These are phyloP conservation scores for Geotrichum citri-aurantii DNA, from an alignment of 1,139 yeast genomes.

Conservation along the genomic window DNA sequence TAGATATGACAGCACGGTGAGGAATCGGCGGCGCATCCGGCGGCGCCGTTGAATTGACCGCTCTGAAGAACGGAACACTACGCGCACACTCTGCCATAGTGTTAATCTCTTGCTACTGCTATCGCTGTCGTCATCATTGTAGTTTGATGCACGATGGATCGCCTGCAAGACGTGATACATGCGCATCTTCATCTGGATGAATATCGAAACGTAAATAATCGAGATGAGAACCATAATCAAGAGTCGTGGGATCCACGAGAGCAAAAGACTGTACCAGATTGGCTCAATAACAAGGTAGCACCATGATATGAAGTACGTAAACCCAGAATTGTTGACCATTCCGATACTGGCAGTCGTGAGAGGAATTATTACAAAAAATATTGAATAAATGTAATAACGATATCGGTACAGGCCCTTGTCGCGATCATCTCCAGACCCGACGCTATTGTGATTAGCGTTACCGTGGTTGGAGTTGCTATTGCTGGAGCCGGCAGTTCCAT, in stretches of 20 bases:
- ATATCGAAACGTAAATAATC: conserved; percentile 60
- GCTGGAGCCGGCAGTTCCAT: background rate
- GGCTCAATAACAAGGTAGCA: conserved; percentile 71
- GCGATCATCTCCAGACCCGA: conserved; percentile 39
- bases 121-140: background rate
- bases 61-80: background rate
- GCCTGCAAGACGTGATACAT: conserved; percentile 12
- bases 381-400: conserved; percentile 47
- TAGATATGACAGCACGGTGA: conserved; percentile 4
- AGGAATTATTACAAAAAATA: conserved; percentile 54
- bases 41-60: background rate
- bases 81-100: background rate
- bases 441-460: conserved; percentile 16
- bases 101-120: background rate
- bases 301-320: conserved; percentile 51
- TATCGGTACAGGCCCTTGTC: conserved; percentile 50
- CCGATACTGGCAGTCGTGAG: conserved; percentile 65
- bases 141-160: background rate
- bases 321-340: conserved; percentile 41
- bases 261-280: conserved; percentile 61
- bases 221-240: conserved; percentile 55
- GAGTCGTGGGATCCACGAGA: conserved; percentile 80
- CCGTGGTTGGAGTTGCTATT: conserved; percentile 5
- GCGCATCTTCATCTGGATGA: conserved; percentile 48
- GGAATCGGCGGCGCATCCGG: background rate